These are phyloP conservation scores for Coemansia sp. DNA, from an alignment of 192 early-diverging fungal species.

Conservation along the genomic window DNA sequence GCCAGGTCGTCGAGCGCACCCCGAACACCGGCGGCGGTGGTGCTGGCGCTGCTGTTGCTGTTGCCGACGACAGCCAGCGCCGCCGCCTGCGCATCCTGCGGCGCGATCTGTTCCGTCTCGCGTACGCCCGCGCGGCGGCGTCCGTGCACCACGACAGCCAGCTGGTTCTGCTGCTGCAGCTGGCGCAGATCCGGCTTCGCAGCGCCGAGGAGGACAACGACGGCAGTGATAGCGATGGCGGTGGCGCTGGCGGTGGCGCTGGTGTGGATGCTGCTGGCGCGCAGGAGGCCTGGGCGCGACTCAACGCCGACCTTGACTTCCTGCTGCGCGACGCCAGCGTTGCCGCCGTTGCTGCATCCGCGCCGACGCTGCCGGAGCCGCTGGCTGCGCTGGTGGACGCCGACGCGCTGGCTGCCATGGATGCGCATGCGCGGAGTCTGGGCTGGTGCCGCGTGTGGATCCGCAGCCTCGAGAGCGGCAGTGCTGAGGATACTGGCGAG, in stretches of 20 bases:
- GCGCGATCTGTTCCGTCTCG: conserved; percentile 79
- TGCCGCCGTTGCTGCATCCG: background rate
- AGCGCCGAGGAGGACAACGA: conserved; percentile 43
- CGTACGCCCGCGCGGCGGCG: conserved; percentile 76
- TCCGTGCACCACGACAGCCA: conserved; percentile 92
- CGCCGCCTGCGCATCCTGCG: conserved; percentile 56
- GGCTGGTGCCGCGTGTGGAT: conserved; percentile 49
- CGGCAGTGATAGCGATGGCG: too few species aligned
- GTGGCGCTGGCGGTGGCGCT: too few species aligned
- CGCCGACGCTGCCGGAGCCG: conserved; percentile 14
- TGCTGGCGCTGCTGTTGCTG: conserved; percentile 52
- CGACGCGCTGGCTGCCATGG: conserved; percentile 18
- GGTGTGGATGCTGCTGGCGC: background rate
- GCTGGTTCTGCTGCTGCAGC: conserved; percentile 81
- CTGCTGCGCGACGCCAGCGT: conserved; percentile 33
- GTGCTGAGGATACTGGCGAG: background rate
- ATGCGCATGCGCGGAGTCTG: conserved; percentile 23
- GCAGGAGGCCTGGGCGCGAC: conserved; percentile 43
- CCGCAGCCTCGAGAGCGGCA: conserved; percentile 1
- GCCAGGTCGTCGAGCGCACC: conserved; percentile 78
- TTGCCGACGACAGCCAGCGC: too few species aligned
- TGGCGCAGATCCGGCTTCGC: conserved; percentile 85
- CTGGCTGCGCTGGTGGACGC: conserved; percentile 27
- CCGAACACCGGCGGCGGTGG: conserved; percentile 61
- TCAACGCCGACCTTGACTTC: conserved; percentile 47